Evolutionary conservation across 805 yeast species (phyloP).

Genomic region (Saccharomycopsis fermentans): DNA sequence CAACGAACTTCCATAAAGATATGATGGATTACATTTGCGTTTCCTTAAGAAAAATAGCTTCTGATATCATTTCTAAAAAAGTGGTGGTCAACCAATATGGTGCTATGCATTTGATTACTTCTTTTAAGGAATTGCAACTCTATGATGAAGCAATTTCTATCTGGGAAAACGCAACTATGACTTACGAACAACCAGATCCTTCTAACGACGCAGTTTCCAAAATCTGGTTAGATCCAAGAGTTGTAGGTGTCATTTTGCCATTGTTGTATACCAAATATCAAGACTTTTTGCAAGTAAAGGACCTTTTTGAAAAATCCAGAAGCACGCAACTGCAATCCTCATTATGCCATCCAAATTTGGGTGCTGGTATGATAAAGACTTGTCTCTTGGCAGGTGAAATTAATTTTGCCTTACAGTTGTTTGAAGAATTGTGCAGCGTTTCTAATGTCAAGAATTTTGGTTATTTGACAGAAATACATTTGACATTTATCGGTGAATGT

Average conservation of each 20-base stretch:
- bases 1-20: constrained; percentile 44
- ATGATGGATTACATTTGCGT: constrained; percentile 40
- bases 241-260: constrained; percentile 61
- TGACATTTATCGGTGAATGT: constrained; percentile 69
- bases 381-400: constrained; percentile 57
- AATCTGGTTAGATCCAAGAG: constrained; percentile 50
- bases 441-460: constrained; percentile 37
- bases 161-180: constrained; percentile 54
- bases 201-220: neutral
- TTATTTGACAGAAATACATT: constrained; percentile 62
- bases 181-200: constrained; percentile 26
- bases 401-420: constrained; percentile 52
- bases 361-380: constrained; percentile 66
- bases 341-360: constrained; percentile 35
- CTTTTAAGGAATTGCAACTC: constrained; percentile 50
- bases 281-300: constrained; percentile 49
- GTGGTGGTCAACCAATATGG: constrained; percentile 42
- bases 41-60: constrained; percentile 42
- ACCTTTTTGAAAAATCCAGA: constrained; percentile 40
- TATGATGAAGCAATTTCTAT: constrained; percentile 54
- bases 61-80: constrained; percentile 36
- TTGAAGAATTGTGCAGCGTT: constrained; percentile 47
- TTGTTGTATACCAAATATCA: constrained; percentile 53
- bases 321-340: constrained; percentile 21
- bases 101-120: constrained; percentile 46